Evolutionary conservation across 2,329 filamentous ascomycete genomes (phyloP), one percentile per base, ranked within the genome.

Genomic region (Niveomyces coronatus): DNA sequence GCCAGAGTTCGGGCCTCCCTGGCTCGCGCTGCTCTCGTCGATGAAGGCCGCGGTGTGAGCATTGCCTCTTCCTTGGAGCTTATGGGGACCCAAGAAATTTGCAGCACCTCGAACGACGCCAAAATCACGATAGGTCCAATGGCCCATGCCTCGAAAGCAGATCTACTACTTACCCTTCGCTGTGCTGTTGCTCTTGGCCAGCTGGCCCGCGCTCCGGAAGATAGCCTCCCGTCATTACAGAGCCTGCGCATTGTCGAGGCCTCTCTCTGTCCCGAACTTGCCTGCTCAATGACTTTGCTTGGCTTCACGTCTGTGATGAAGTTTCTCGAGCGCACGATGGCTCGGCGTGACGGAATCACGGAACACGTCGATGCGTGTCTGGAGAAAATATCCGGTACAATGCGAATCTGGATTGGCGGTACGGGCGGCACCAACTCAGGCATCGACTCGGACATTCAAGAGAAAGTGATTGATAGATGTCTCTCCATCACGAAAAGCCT

Each of bases 121-220:
- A 50, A 59, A 9, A 61, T 69, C 5, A 56, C 71, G 11, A 65
- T 76, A 45, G 66, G 68, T 27, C 57, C 65, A 28, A 11, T 47
- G 40, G 58, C 61, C 18, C 56, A 67, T 27, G 48, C 62, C 19
- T 58, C 63, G 18, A 62, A 69, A 27, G 62, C 61, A 4, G 74
- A 80, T 46, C 63, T 76, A 16, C 64, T 69, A 29, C 67, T 75
- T 46, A 70, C 74, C 3, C 61, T 81, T 6, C 64, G 69, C 26
- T 79, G 74, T 48, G 74, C 74, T 18, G 74, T 74, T 64, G 67
- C 70, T 10, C 69, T 79, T 33, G 72, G 76, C 7, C 70, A 79
- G 46, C 62, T 81, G 11, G 64, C 65, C 38, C 65, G 65, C 17
- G 60, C 56, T 26, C 51, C 67, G 31, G 57, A 58, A 30, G 53